Evolutionary conservation across 1,284 basidiomycete species (phyloP), one percentile per base, ranked within the genome.

Genomic region (Trichosporon coremiiforme): DNA sequence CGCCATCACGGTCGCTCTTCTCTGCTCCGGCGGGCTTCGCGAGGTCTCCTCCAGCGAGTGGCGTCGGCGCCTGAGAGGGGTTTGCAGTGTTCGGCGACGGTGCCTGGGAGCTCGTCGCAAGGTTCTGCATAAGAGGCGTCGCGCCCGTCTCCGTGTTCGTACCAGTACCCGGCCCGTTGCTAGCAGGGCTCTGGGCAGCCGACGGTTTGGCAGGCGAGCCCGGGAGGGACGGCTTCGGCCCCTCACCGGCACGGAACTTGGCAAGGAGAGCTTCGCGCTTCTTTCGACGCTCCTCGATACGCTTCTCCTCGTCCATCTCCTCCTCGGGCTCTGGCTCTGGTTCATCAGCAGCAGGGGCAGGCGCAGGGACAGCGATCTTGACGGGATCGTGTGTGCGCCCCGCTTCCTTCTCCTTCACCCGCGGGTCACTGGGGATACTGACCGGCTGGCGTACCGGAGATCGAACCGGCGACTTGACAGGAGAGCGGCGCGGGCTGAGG

Each of bases 241-340:
- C 65, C 17, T 65, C 69, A 6, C 71, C 72, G 0, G 70, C 66
- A 15, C 67, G 70, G 82, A 94, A 92, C 82, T 92, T 94, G 68
- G 93, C 93, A 71, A 94, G 85, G 67, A 97, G 94, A 25, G 91
- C 93, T 75, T 90, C 89, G 50, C 94, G 89, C 75, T 89, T 90
- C 31, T 90, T 90, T 36, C 91, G 87, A n/a, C 93, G 87, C 68
- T 89, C 91, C 57, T 90, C 92, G 25, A 94, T 85, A 4, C 90
- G 85, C 69, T 90, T 87, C 78, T 93, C 92, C 1, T 90, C 86
- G 22, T 90, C 88, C 10, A 87, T 86, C 35, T 88, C 87, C 1
- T 87, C 87, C 7, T 86, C 83, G 15, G 78, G 75, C 69, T 91
- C 90, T 74, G 79, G 77, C 47, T 79, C 76, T 63, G 77, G 71